Evolutionary conservation across 192 early-diverging fungal genomes (phyloP), one percentile per base, ranked within the genome.

Genomic region (Coemansia asiatica): DNA sequence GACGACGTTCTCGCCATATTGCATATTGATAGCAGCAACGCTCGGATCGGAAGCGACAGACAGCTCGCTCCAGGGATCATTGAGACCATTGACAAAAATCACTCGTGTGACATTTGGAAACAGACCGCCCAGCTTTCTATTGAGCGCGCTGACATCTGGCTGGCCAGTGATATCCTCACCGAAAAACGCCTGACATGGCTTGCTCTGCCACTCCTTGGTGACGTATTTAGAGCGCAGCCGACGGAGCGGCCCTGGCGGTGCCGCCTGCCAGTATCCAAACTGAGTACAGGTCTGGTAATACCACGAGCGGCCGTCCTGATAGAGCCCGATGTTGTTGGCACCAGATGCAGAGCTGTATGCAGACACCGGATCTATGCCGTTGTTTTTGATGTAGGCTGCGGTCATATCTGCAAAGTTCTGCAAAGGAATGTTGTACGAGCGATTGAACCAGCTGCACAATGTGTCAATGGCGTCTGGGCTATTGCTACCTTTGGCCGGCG

Each of bases 281-380:
- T 92, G 86, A 58, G 83, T 88, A 61, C 90, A 92, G 9, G 81
- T 84, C 56, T 90, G 90, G 76, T 86, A 92, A 31, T 76, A 83
- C 85, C 85, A 87, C 68, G 82, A 66, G 56, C 66, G 79, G 40
- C 85, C 77, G 23, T 74, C 66, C 61, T 84, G 83, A 38, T 69
- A 60, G 31, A 84, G 64, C 1, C 29, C 59, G 22, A 57, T 69
- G 63, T 69, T 78, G 10, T 62, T 51, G 40, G 75, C 72, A 2
- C 75, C 75, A 0, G 66, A 19, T 6, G 67, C 44, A 4, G 79
- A 78, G 75, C 69, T 74, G 61, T 78, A 84, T 12, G 72, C 71
- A 0, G 63, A 23, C 19, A 66, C 63, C 1, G 69, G 67, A 23
- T 81, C 51, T 58, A 81, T 75, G 9, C 56, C 51, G 36, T 68